Evolutionary conservation across 305 asterid species (phyloP), one percentile per base, ranked within the genome.

Genomic region (Salvia sclarea): DNA sequence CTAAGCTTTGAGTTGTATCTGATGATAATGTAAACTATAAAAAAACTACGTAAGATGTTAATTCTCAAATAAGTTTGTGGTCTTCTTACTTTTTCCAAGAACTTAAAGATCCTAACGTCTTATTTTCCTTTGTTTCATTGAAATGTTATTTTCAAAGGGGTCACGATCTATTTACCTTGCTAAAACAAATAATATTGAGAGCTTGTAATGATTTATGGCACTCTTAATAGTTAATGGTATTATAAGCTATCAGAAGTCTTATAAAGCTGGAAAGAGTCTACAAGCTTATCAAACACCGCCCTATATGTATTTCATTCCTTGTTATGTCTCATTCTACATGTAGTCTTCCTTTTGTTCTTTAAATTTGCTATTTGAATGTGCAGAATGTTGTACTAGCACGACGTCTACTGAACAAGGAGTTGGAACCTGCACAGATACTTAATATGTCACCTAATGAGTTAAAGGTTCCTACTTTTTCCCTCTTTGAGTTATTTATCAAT

Each of bases 371-470:
- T 61, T 66, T 78, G 11, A 48, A 25, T 80, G 75, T 61, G 25
- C 80, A 93, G 98, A 73, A 80, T 78, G 82, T 58, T 62, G 70
- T 55, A 48, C 76, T 93, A 68, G 87, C 92, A 21, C 82, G 79
- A 0, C 94, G 97, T 48, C 83, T 93, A 76, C 84, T 93, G 62
- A 88, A 77, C 21, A 82, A 78, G 72, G 98, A 93, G 88, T 73
- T 93, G 90, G 88, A 82, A 73, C 89, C 96, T 75, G 82, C 84
- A 18, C 89, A 81, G 74, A 80, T 93, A 70, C 76, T 87, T 56
- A 85, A 69, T 72, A 88, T 93, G 96, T 76, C 88, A 24, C 93
- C 95, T 24, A 78, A 54, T 56, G 95, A 93, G 75, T 81, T 93
- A 49, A 93, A 88, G 96, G 98, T 93, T 44, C 45, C 37, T 61